Evolutionary conservation across 2,329 filamentous ascomycete species (phyloP), one percentile per base, ranked within the genome.

Genomic region (Xylaria sp.): DNA sequence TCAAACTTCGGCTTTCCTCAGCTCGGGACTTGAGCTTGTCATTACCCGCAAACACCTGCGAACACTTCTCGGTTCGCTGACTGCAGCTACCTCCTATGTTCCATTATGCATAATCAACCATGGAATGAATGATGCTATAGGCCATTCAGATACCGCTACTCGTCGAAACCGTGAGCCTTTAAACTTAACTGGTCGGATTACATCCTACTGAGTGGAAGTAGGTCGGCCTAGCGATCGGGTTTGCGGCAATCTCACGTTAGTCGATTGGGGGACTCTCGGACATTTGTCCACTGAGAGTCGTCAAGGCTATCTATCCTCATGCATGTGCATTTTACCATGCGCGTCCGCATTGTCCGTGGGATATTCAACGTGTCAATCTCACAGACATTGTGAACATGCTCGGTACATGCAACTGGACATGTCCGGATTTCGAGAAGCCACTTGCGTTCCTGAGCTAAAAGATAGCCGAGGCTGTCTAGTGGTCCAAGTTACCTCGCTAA

Each of bases 351-450:
- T 58, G 56, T 46, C 70, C 66, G 70, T 72, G 73, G 72, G 72
- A 74, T 70, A 63, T 74, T 76, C 76, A 77, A 79, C 77, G 77
- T 79, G 77, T 78, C 77, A 78, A 72, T 78, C 76, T 69, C 68
- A 75, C 67, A 73, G 71, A 68, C 61, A 69, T 63, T 69, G 72
- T 66, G 32, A 71, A 63, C 63, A 63, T 70, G 64, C 67, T 69
- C 67, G 66, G 71, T 72, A 67, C 48, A 64, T 71, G 68, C 66
- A 70, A 63, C 62, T 66, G 41, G 56, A 56, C 20, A 57, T 58
- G 46, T 63, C 55, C 66, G 34, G 46, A 61, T 66, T 46, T 39
- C 46, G 63, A 52, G 32, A 34, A 68, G 58, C 70, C 68, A 70
- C 52, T 70, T 57, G 59, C 65, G 51, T 66, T 58, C 55, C 56